phyloP scores from a whole-genome alignment of 768 basidiomycete species.

The Naganishia vaughanmartiniae region DNA sequence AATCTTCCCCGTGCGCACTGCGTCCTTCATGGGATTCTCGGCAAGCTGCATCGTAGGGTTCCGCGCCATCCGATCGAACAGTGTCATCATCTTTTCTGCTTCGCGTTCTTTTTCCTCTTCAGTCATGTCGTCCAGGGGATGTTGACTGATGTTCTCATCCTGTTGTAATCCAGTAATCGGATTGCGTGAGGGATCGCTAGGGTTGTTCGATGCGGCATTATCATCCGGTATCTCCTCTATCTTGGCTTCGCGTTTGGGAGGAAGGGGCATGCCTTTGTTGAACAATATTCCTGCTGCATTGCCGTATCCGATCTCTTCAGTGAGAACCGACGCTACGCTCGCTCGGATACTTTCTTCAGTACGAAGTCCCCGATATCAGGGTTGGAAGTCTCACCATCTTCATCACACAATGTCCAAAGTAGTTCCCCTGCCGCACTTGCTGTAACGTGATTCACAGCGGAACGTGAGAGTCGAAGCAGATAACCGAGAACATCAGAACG shows the following conservation, averaged over 20 bases:
- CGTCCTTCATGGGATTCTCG: conserved; percentile 21
- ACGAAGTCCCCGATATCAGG: neutral
- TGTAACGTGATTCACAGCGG: conserved; percentile 69
- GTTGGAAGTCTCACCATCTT: conserved; percentile 59
- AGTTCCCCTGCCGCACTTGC: conserved; percentile 82
- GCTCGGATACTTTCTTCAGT: neutral
- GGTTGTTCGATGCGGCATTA: neutral
- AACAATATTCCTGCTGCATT: conserved; percentile 93
- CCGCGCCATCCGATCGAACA: conserved; percentile 84
- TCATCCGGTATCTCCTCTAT: conserved; percentile 39
- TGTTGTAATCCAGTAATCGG: conserved; percentile 24
- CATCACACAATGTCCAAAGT: conserved; percentile 77
- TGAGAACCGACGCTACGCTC: conserved; percentile 1
- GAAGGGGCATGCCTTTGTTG: conserved; percentile 69
- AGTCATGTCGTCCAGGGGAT: conserved; percentile 61
- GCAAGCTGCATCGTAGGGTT: conserved; percentile 49
- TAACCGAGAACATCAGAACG: conserved; percentile 74
- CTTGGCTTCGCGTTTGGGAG: conserved; percentile 35
- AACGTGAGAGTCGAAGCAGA: conserved; percentile 70
- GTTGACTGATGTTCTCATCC: neutral
- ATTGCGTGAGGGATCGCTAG: conserved; percentile 4
- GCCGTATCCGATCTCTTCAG: conserved; percentile 74
- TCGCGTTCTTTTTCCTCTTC: conserved; percentile 93
- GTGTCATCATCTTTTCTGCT: conserved; percentile 82
- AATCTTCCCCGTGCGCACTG: conserved; percentile 8